phyloP scores from a whole-genome alignment of 352 stramenopile species.

The Pythium sp. region DNA sequence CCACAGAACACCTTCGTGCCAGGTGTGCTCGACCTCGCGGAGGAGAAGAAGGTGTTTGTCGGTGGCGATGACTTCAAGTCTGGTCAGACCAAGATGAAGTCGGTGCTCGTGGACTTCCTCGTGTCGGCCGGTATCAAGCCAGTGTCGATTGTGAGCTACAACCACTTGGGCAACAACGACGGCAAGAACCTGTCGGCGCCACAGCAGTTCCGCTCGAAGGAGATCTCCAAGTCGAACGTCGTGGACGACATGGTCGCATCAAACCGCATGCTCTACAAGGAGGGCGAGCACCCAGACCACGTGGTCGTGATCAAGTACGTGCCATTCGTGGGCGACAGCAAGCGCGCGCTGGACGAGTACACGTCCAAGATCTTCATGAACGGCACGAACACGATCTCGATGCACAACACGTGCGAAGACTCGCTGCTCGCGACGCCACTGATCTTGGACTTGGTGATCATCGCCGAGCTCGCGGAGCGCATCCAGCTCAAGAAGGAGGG shows the following conservation, averaged over 20 bases:
- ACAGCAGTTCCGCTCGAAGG: conserved; percentile 99
- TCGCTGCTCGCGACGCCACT: conserved; percentile 97
- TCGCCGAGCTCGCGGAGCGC: conserved; percentile 96
- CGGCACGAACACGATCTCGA: conserved; percentile 99
- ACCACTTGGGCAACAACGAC: conserved; percentile 99
- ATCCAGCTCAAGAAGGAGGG: conserved; percentile 95
- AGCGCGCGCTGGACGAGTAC: conserved; percentile 99
- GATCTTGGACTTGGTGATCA: conserved; percentile 98
- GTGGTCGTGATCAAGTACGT: conserved; percentile 99
- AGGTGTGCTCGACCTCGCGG: conserved; percentile 94
- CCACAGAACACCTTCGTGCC: conserved; percentile 99
- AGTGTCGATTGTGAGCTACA: conserved; percentile 99
- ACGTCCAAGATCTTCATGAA: conserved; percentile 99
- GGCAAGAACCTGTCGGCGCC: conserved; percentile 99
- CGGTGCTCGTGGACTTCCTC: conserved; percentile 98
- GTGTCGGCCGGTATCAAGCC: conserved; percentile 99
- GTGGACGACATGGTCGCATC: conserved; percentile 98
- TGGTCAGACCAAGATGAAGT: conserved; percentile 99
- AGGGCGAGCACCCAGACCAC: conserved; percentile 99
- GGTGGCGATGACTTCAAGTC: conserved; percentile 99
- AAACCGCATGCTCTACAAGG: conserved; percentile 97
- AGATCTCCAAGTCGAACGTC: conserved; percentile 99
- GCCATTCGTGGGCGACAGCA: conserved; percentile 98
- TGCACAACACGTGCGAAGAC: conserved; percentile 99
- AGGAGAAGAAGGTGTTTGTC: conserved; percentile 96